Percentiles rank a stretch among this genome's conserved stretches.
phyloP scores from a whole-genome alignment of 768 basidiomycete genomes.

The Leccinum longicurvipes region DNA sequence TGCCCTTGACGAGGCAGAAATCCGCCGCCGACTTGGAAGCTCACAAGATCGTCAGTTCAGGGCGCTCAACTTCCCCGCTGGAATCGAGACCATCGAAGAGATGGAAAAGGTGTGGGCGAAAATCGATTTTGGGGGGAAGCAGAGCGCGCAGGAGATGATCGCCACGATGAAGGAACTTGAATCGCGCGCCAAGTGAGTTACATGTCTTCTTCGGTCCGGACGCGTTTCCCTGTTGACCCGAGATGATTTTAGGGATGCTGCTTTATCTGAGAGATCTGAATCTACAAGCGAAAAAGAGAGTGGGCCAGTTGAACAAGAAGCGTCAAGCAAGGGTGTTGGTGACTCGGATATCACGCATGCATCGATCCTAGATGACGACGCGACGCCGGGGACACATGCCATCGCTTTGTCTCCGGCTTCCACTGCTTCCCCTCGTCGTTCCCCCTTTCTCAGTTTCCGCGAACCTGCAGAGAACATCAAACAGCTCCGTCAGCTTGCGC shows the following conservation, averaged over 20 bases:
- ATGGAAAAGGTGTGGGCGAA: conserved; percentile 32
- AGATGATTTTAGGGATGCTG: neutral
- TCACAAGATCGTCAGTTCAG: conserved; percentile 44
- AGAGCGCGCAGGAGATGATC: neutral
- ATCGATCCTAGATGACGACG: neutral
- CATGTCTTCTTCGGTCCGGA: too few relatives aligned
- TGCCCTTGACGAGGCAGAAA: conserved; percentile 27
- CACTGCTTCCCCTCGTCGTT: neutral
- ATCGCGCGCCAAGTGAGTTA: conserved; percentile 5
- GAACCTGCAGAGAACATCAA: conserved; percentile 34
- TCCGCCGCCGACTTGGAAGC: conserved; percentile 35
- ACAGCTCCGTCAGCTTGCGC: conserved; percentile 45
- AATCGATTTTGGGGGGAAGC: conserved; percentile 27
- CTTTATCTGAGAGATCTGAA: neutral
- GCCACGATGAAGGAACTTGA: conserved; percentile 1
- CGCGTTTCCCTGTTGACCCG: neutral
- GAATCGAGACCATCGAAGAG: conserved; percentile 31
- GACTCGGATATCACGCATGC: neutral
- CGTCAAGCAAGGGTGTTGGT: neutral
- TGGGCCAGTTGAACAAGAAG: neutral
- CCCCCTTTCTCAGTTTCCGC: conserved; percentile 31
- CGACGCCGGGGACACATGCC: neutral
- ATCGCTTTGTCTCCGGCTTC: neutral
- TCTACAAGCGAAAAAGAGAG: neutral
- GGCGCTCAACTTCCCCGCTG: conserved; percentile 47